These are phyloP conservation scores for Debaryomyces sp. DNA, from an alignment of 1,139 yeast genomes.

Conservation along the genomic window DNA sequence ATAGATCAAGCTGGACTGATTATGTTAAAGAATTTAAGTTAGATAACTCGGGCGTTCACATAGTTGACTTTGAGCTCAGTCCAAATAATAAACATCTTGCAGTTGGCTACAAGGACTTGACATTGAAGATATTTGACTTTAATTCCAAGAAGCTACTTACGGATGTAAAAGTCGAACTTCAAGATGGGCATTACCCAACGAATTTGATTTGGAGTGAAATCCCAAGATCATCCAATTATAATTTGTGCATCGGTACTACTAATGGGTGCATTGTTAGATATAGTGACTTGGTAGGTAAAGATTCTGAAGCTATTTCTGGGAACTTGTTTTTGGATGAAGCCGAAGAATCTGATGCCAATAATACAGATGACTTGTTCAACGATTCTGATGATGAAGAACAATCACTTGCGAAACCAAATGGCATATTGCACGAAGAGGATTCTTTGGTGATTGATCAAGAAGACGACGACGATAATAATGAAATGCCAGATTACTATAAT, in stretches of 20 bases:
- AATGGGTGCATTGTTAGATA: conserved; percentile 52
- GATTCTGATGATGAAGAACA: conserved; percentile 22
- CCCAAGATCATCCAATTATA: conserved; percentile 8
- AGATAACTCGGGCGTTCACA: conserved; percentile 31
- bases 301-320: conserved; percentile 8
- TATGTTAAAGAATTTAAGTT: conserved; percentile 10
- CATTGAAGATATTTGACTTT: conserved; percentile 60
- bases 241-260: conserved; percentile 52
- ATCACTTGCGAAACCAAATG: conserved; percentile 19
- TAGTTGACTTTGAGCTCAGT: conserved; percentile 60
- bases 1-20: conserved; percentile 35
- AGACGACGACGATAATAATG: conserved; percentile 20
- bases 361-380: conserved; percentile 24
- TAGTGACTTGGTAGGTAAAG: conserved; percentile 29
- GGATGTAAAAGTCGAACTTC: conserved; percentile 3
- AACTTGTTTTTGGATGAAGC: conserved; percentile 25
- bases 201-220: conserved; percentile 28
- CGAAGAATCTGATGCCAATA: conserved; percentile 27
- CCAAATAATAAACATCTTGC: conserved; percentile 64
- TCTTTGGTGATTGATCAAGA: conserved; percentile 42
- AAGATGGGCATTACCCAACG: conserved; percentile 11
- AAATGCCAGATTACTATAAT: conserved; percentile 14
- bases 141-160: conserved; percentile 13
- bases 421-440: conserved; percentile 30
- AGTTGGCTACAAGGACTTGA: conserved; percentile 49